These are phyloP conservation scores for sorghum (Sorghum bicolor) DNA, from an alignment of 176 grass and related monocot genomes.

Conservation along the genomic window Sorghum_bicolor_NCBIv3 NC_012873.2:794501-795000, in stretches of 20 bases:
- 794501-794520: constrained; percentile 9
- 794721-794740: constrained; percentile 17
- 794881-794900: constrained; percentile 6
- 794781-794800: background rate
- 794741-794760: constrained; percentile 33
- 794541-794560: background rate
- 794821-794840: background rate
- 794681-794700: constrained; percentile 20
- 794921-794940: background rate
- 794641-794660: too few relatives aligned
- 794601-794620: background rate
- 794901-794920: background rate
- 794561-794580: background rate
- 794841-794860: background rate
- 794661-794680: constrained; percentile 26
- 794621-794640: background rate
- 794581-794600: too few relatives aligned
- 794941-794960: background rate
- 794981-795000: too few relatives aligned
- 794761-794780: constrained; percentile 27
- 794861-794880: constrained; percentile 28
- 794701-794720: constrained; percentile 3
- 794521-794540: background rate
- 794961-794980: background rate
- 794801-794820: background rate